phyloP scores from a whole-genome alignment of 345 rosid species.

The Eucalyptus pumila region DNA sequence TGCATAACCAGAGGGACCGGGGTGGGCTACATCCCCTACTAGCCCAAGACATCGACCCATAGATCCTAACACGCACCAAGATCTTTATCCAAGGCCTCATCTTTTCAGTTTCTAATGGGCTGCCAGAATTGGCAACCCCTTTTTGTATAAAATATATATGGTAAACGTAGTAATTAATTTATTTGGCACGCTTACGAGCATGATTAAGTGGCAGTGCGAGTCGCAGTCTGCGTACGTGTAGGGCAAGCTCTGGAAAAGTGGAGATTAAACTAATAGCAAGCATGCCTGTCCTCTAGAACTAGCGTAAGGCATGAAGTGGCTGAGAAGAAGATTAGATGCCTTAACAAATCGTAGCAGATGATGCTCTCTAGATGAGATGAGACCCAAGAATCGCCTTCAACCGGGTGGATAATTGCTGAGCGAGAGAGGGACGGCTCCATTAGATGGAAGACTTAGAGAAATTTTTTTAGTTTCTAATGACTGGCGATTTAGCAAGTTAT shows the following conservation, averaged over 20 bases:
- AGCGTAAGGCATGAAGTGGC: neutral
- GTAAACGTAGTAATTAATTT: neutral
- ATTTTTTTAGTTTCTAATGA: neutral
- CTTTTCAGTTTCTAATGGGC: neutral
- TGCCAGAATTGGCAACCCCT: neutral
- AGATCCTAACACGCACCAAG: neutral
- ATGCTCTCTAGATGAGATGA: neutral
- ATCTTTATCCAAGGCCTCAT: neutral
- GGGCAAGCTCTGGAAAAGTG: neutral
- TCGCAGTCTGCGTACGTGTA: neutral
- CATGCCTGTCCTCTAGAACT: neutral
- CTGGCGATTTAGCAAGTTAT: neutral
- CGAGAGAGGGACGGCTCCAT: neutral
- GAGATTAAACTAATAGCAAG: neutral
- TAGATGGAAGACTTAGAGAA: neutral
- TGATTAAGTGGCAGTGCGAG: neutral
- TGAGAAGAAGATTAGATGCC: neutral
- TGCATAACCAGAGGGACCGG: neutral
- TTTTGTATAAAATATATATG: neutral
- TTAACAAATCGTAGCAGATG: neutral
- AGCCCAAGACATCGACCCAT: neutral
- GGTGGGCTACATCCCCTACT: neutral
- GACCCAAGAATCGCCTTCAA: neutral
- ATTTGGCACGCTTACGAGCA: neutral
- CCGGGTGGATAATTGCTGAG: neutral